Evolutionary conservation across 208 protist species (phyloP).

Genomic region (Lotmaria passim): DNA sequence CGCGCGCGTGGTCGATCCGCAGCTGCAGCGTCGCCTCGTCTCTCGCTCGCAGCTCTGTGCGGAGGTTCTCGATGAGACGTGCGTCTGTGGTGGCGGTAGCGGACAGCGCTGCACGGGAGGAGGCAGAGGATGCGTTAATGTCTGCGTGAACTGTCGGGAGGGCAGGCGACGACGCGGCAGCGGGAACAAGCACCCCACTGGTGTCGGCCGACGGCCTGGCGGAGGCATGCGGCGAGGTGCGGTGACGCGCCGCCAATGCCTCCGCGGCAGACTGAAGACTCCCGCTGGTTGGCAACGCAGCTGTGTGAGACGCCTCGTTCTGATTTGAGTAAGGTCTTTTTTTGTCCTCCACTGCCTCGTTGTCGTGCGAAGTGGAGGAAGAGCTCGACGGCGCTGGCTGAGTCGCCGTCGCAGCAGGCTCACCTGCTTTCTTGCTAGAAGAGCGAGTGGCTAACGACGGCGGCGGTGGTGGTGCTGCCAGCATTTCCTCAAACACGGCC

Average conservation of each 20-base stretch:
- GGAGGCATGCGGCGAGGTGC: background rate
- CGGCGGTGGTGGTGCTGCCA: slow-evolving; percentile 14
- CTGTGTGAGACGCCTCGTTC: background rate
- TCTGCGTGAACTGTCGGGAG: background rate
- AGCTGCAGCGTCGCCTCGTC: slow-evolving; percentile 50
- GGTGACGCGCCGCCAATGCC: slow-evolving; percentile 3
- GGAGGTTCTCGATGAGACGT: slow-evolving; percentile 28
- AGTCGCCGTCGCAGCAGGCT: too few relatives aligned
- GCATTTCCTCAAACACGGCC: slow-evolving; percentile 51
- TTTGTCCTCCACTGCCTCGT: background rate
- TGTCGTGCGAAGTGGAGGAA: background rate
- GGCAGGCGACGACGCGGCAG: background rate
- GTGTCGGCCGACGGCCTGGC: slow-evolving; percentile 6
- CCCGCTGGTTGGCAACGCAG: background rate
- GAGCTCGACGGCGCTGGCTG: too few relatives aligned
- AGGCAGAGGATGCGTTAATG: background rate
- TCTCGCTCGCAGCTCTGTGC: slow-evolving; percentile 40
- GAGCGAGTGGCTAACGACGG: too few relatives aligned
- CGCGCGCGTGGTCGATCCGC: slow-evolving; percentile 49
- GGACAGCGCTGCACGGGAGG: too few relatives aligned
- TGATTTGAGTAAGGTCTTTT: background rate
- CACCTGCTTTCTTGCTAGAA: background rate
- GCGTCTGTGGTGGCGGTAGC: too few relatives aligned
- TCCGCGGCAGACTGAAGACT: slow-evolving; percentile 3
- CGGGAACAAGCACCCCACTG: background rate